Percentiles rank a stretch among this genome's conserved stretches.
Conservation (phyloP, 352 stramenopile species). For the Phytophthora meadii region DNA sequence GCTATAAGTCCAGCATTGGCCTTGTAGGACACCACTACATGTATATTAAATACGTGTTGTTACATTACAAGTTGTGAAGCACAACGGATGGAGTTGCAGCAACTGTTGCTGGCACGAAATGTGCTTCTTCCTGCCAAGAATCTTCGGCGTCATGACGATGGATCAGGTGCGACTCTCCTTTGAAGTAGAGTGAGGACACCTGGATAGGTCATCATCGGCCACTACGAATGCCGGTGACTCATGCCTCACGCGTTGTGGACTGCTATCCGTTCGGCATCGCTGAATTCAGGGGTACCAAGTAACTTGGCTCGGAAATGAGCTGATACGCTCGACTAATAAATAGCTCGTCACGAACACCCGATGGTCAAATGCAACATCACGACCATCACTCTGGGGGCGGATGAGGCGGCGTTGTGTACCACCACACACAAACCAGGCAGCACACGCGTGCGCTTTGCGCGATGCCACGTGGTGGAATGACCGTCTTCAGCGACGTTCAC, state of each 20-base stretch:
- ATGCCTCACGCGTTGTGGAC: background rate
- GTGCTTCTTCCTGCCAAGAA: too few relatives aligned
- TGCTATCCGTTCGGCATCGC: background rate
- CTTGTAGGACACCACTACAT: too few relatives aligned
- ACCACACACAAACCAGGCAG: slow-evolving; percentile 3
- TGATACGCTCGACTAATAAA: slow-evolving; percentile 12
- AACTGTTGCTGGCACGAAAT: too few relatives aligned
- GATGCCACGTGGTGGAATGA: slow-evolving; percentile 26
- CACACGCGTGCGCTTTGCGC: slow-evolving; percentile 7
- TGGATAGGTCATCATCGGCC: background rate
- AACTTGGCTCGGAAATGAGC: slow-evolving; percentile 5
- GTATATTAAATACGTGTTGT: too few relatives aligned
- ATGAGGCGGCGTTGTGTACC: slow-evolving; percentile 2
- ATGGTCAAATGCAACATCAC: slow-evolving; percentile 9
- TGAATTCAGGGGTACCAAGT: background rate
- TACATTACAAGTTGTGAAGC: too few relatives aligned
- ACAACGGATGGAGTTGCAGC: too few relatives aligned
- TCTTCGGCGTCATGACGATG: too few relatives aligned
- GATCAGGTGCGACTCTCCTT: background rate
- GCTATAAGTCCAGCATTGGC: background rate
- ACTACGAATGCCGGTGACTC: background rate
- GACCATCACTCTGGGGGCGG: slow-evolving; percentile 24
- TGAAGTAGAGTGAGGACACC: background rate
- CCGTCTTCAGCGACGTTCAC: slow-evolving; percentile 3
- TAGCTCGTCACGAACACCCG: slow-evolving; percentile 1